Percentiles rank a stretch among this genome's conserved stretches.
These are phyloP conservation scores for Suhomyces sp. DNA, from an alignment of 805 yeast species.

Conservation along the genomic window DNA sequence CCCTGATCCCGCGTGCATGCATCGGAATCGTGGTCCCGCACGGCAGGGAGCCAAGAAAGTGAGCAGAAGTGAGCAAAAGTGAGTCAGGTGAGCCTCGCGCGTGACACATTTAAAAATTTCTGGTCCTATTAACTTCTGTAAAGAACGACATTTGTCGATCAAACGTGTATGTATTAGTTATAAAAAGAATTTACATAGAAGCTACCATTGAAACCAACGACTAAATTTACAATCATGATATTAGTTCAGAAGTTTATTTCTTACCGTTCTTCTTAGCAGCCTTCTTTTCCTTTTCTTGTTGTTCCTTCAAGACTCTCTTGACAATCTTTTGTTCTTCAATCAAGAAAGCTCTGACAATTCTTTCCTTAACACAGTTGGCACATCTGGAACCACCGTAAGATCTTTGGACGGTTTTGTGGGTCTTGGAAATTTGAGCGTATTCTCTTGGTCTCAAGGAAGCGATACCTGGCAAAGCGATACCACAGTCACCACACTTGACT, in stretches of 20 bases:
- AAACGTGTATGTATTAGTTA: conserved; percentile 13
- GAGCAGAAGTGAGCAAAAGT: no score
- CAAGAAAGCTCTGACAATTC: conserved; percentile 99
- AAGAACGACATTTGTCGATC: not conserved
- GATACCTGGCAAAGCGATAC: conserved; percentile 78
- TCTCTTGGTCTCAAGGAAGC: conserved; percentile 97
- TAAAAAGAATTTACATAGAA: conserved; percentile 12
- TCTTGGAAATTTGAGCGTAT: conserved; percentile 92
- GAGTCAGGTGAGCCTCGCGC: no score
- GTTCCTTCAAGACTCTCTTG: conserved; percentile 98
- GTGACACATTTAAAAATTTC: not conserved
- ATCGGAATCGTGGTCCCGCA: not conserved
- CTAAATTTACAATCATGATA: conserved; percentile 10
- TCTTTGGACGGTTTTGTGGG: conserved; percentile 98
- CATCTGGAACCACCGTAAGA: conserved; percentile 99
- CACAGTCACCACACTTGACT: conserved; percentile 89
- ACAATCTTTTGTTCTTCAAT: conserved; percentile 99
- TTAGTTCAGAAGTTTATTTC: conserved; percentile 21
- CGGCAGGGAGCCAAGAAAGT: not conserved
- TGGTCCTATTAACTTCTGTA: not conserved
- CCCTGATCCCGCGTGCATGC: not conserved
- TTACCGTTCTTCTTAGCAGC: conserved; percentile 35
- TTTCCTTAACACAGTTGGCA: conserved; percentile 98
- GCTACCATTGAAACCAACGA: conserved; percentile 12
- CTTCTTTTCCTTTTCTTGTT: conserved; percentile 81